phyloP scores from a whole-genome alignment of 768 basidiomycete species.

The Lactarius sp. region DNA sequence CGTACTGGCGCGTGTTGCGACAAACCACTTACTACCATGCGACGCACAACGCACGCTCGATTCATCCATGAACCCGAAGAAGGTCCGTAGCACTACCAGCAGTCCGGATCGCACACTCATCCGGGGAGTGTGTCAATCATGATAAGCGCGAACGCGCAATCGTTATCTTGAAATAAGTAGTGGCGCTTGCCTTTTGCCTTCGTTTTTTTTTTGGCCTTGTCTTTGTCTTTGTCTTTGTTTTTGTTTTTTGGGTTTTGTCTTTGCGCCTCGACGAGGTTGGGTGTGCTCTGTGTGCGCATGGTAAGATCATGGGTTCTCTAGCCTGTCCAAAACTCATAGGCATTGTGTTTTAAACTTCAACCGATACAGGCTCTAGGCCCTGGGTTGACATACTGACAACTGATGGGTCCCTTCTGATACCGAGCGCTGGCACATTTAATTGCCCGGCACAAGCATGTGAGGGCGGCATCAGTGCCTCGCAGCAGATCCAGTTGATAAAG shows the following conservation, averaged over 20 bases:
- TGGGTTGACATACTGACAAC: too few relatives aligned
- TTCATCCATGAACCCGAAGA: too few relatives aligned
- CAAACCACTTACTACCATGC: too few relatives aligned
- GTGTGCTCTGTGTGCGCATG: background rate
- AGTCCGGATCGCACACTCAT: too few relatives aligned
- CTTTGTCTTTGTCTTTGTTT: background rate
- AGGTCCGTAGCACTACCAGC: too few relatives aligned
- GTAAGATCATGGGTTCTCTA: background rate
- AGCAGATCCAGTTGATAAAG: constrained; percentile 2
- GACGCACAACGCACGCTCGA: too few relatives aligned
- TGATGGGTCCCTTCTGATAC: background rate
- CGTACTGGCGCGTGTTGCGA: too few relatives aligned
- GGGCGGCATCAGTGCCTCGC: background rate
- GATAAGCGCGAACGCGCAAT: background rate
- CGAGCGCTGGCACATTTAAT: background rate
- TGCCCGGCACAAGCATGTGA: background rate
- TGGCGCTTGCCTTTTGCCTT: background rate
- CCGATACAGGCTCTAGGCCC: constrained; percentile 1
- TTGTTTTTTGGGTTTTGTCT: background rate
- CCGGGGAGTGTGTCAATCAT: background rate
- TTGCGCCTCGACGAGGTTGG: background rate
- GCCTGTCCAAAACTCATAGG: background rate
- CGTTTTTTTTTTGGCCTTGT: background rate
- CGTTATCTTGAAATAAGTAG: background rate
- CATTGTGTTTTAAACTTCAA: constrained; percentile 3